Base-by-base conservation (phyloP, 1,284 basidiomycete genomes). In the Austroboletus sp. region DNA sequence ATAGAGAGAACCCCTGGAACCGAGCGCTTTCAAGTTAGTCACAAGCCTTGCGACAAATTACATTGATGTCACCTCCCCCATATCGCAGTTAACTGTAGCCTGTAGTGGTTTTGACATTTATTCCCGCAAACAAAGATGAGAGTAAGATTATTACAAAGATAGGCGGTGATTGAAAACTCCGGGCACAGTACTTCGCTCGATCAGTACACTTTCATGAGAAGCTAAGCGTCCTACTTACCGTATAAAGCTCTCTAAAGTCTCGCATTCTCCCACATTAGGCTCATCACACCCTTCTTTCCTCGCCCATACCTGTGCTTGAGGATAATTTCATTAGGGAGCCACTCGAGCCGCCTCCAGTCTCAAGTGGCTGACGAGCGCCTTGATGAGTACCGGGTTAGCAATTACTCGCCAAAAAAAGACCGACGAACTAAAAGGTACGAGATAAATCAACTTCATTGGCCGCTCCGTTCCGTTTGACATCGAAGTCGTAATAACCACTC, bases 281-380 rank as follows among this genome's bases (percentile, higher is more conserved):
- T 42, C 11, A 50, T 53, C 13, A 64, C 41, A 7, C 46, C 61
- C 36, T 63, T 63, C 57, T 48, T 32, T 63, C 64, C 36, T 34
- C 49, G 1, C 61, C 63, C 13, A 63, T 4, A 44, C 45, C 9
- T 51, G 53, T 27, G 63, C 58, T 63, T 60, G 51, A 87, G 69
- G 43, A 96, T 72, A 43, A 76, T 75, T 44, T 80, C 75, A 59
- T 97, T 91, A 19, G 75, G 71, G 27, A 96, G 62, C 23, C 61
- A 60, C 57, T 92, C 87, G 19, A 97, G 68, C 36, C 93, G 68
- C 30, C 70, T 98, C 94, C 52, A 79, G 72, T 45, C 92, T 72
- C 26, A 93, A 69, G 57, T 92, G 96, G 36, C 66, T 69, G n/a
- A 88, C 83, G 15, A 95, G 68, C 33, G 76, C 72, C 40, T 83